Base-by-base conservation (phyloP, 2,329 filamentous ascomycete genomes). In the Aureobasidium pullulans region DNA sequence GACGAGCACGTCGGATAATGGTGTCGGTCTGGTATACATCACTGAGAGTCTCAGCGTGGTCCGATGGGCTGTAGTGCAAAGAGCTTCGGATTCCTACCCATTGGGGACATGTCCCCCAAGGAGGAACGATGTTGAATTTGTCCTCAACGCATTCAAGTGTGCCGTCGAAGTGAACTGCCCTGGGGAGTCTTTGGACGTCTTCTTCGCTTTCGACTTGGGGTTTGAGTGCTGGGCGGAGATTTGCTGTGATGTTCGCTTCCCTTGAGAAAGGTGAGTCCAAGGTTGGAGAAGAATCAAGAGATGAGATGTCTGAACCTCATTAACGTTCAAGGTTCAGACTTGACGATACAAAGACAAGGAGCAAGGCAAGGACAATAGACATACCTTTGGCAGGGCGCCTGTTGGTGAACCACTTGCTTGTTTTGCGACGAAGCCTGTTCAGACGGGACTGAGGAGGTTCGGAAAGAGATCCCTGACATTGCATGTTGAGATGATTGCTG, bases 101-200 rank as follows among this genome's bases (percentile, higher is more conserved):
- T 63, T 34, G 31, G 16, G 50, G 50, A 54, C 37, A 42, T 9
- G 19, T 16, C n/a, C 39, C 50, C n/a, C 9, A 5, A 43, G 28
- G 34, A 42, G 37, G 19, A 37, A 37, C 19, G 32, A 23, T 23
- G 28, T 16, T 5, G 39, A 34, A 43, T 9, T 16, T n/a, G 28
- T 43, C 39, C 28, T 54, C 49, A 11, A 60, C 39, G 16, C 63
- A 65, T 56, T 59, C 46, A 15, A 49, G 58, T n/a, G 48, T 11
- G 4, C 58, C 58, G 19, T 60, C 58, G 28, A 60, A 48, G 34
- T 60, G 58, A 9, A 60, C 48, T 53, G 58, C 39, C 29, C 54
- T 60, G 16, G 32, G 34, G 16, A n/a, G 15, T 44, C 31, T 57
- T 15, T 57, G 47, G 19, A 31, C 48, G 39, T 52, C 34, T 15